These are phyloP conservation scores for Mycosarcoma maydis DNA, from an alignment of 1,284 basidiomycete genomes.

Conservation along the genomic window DNA sequence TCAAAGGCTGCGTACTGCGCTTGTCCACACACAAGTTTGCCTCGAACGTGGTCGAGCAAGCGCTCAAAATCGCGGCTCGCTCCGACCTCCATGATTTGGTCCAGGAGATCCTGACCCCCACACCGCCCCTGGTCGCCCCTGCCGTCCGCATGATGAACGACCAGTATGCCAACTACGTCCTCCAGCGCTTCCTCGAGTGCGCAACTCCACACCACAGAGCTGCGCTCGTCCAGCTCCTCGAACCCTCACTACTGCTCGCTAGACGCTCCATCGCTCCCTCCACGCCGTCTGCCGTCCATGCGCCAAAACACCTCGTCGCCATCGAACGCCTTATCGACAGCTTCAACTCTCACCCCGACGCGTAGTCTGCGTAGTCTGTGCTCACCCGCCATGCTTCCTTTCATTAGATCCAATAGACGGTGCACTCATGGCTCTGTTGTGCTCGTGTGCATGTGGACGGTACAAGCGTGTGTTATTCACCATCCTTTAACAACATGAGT, in stretches of 20 bases:
- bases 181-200: constrained; percentile 64
- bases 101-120: constrained; percentile 78
- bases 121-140: constrained; percentile 11
- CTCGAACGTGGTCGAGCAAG: constrained; percentile 95
- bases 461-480: too few relatives aligned
- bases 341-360: too few relatives aligned
- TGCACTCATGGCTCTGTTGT: too few relatives aligned
- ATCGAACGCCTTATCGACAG: too few relatives aligned
- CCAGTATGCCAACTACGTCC: constrained; percentile 76
- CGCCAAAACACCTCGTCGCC: constrained; percentile 47
- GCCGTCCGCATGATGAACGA: constrained; percentile 81
- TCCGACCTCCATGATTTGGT: constrained; percentile 77
- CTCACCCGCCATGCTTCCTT: too few relatives aligned
- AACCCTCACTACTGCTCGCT: too few relatives aligned
- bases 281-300: constrained; percentile 4
- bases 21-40: constrained; percentile 85
- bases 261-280: too few relatives aligned
- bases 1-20: constrained; percentile 80
- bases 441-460: too few relatives aligned
- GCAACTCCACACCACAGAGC: constrained; percentile 42
- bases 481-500: too few relatives aligned
- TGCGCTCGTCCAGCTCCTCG: constrained; percentile 40
- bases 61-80: constrained; percentile 76
- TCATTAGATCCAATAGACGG: too few relatives aligned
- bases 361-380: too few relatives aligned